Evolutionary conservation across 2,329 filamentous ascomycete genomes (phyloP).

Genomic region (Mollisiaceae sp.): DNA sequence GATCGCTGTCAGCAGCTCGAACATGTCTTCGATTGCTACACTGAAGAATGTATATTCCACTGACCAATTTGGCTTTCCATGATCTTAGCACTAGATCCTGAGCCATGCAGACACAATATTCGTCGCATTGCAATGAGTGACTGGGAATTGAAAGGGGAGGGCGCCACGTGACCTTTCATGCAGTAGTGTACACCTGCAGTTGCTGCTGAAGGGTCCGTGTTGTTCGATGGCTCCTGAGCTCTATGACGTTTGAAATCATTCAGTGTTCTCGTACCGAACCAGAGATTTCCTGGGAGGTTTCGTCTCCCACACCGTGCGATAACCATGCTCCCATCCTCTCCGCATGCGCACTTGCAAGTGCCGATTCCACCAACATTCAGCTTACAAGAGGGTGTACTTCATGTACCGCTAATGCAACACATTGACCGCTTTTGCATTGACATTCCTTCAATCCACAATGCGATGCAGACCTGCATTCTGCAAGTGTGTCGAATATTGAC

Average conservation of each 20-base stretch:
- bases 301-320: background rate
- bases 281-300: background rate
- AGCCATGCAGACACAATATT: slow-evolving; percentile 15
- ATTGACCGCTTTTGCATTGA: background rate
- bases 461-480: background rate
- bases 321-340: background rate
- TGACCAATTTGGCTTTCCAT: slow-evolving; percentile 23
- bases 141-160: background rate
- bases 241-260: background rate
- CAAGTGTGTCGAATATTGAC: background rate
- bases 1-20: background rate
- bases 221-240: background rate
- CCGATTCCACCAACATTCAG: background rate
- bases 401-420: too few species aligned
- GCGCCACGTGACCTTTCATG: background rate
- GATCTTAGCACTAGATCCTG: slow-evolving; percentile 8
- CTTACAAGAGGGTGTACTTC: too few species aligned
- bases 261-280: background rate
- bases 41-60: slow-evolving; percentile 42
- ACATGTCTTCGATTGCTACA: background rate
- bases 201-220: too few species aligned
- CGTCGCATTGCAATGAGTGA: slow-evolving; percentile 32
- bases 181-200: too few species aligned
- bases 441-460: background rate
- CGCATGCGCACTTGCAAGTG: background rate